Percentiles rank a stretch among this genome's conserved stretches.
Evolutionary conservation across 2,329 filamentous ascomycete species (phyloP).

Genomic region (Pseudophaeomoniella oleicola): DNA sequence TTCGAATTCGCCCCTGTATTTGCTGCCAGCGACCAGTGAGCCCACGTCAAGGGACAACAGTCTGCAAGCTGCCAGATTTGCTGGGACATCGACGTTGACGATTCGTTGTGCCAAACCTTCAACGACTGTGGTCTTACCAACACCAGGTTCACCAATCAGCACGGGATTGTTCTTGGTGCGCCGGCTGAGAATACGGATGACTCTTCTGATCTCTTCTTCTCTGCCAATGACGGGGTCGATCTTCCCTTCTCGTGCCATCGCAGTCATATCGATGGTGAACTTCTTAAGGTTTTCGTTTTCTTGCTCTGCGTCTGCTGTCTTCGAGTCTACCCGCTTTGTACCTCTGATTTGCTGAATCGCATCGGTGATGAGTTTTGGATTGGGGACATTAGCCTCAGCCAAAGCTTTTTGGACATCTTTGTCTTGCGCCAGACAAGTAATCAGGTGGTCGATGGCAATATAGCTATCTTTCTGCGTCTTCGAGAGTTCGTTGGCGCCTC

Average conservation of each 20-base stretch:
- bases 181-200: slow-evolving; percentile 80
- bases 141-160: slow-evolving; percentile 80
- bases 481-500: slow-evolving; percentile 74
- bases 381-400: slow-evolving; percentile 79
- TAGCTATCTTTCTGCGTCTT: slow-evolving; percentile 96
- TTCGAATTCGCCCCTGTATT: slow-evolving; percentile 96
- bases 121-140: slow-evolving; percentile 84
- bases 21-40: slow-evolving; percentile 88
- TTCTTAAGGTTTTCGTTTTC: slow-evolving; percentile 95
- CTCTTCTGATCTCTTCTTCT: slow-evolving; percentile 87
- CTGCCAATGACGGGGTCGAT: slow-evolving; percentile 94
- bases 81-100: slow-evolving; percentile 89
- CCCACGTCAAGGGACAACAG: slow-evolving; percentile 91
- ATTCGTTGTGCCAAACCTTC: slow-evolving; percentile 86
- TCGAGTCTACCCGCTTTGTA: slow-evolving; percentile 85
- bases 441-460: slow-evolving; percentile 89
- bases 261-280: slow-evolving; percentile 97
- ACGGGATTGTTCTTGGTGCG: slow-evolving; percentile 96
- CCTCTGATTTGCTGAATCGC: slow-evolving; percentile 87
- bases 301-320: slow-evolving; percentile 79
- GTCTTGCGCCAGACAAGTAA: slow-evolving; percentile 73
- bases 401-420: slow-evolving; percentile 55
- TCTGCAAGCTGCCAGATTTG: slow-evolving; percentile 86
- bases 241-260: slow-evolving; percentile 91
- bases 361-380: slow-evolving; percentile 75